Base-by-base conservation (phyloP, 805 yeast genomes). In the Middelhovenomyces tepae region DNA sequence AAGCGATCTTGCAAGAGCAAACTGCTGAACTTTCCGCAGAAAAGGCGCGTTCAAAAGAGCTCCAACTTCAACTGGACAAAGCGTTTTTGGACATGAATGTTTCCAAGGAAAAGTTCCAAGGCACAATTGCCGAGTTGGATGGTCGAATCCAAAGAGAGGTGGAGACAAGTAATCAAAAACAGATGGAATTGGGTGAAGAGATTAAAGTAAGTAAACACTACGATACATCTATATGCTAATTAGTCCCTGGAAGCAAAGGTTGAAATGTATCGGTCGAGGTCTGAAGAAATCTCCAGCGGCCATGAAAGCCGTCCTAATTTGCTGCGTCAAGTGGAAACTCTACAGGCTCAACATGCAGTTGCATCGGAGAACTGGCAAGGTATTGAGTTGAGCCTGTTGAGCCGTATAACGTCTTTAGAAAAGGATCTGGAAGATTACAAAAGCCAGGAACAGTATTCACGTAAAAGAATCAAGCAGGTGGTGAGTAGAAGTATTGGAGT, bases 291-390 rank as follows among this genome's bases (percentile, higher is more conserved):
- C 2, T 47, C 54, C 13, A 38, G 39, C 16, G 43, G 54, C 1
- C 35, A 43, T 4, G 47, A 39, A 21, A 38, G 57, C 23, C 65
- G 62, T 30, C 64, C 59, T 34, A 52, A 63, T 21, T 37, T 54
- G 19, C 40, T 53, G 22, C 48, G 53, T 9, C 67, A 71, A 25
- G 75, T 77, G 43, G 73, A 69, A 27, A 58, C 67, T 10, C 49
- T 83, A 14, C 86, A 80, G 47, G 60, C 71, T 2, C 91, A 86
- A 52, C 78, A 82, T 43, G 69, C 81, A 5, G 68, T 76, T 10
- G 80, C 89, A 0, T 78, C 78, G 36, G 84, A 78, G 42, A 83
- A 79, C 52, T 84, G 95, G 94, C 77, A 79, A 36, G 61, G 75
- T 13, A 75, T 85, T 27, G 96, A 91, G 54, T 69, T 79, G 24